Conservation (phyloP, 768 basidiomycete species). For the Lactarius hengduanensis region DNA sequence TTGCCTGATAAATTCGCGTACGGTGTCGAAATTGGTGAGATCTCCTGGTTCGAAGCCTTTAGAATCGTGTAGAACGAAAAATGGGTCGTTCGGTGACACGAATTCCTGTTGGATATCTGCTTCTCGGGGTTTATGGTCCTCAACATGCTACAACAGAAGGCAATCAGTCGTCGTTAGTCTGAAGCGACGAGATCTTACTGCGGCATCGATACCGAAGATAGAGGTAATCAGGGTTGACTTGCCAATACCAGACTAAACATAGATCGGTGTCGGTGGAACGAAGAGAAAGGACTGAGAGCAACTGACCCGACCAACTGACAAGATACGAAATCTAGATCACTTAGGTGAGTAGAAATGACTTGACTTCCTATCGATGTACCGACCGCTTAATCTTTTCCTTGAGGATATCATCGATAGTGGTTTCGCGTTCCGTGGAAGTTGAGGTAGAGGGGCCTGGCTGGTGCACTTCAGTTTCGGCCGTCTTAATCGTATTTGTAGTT, state of each 20-base stretch:
- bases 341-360: neutral
- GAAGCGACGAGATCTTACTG: neutral
- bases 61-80: neutral
- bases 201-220: neutral
- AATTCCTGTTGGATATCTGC: neutral
- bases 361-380: neutral
- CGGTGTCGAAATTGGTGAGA: neutral
- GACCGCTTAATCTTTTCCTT: neutral
- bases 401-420: neutral
- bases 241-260: neutral
- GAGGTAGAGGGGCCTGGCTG: too few species aligned
- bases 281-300: neutral
- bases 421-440: neutral
- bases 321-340: neutral
- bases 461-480: too few species aligned
- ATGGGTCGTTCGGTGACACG: neutral
- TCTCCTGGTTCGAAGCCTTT: neutral
- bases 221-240: slow-evolving; percentile 4
- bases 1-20: neutral
- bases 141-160: neutral
- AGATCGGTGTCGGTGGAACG: neutral
- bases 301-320: neutral
- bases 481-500: too few species aligned
- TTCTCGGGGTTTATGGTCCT: neutral
- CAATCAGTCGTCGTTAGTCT: neutral